Evolutionary conservation across 1,139 yeast genomes (phyloP).

Genomic region (Yamadazyma taylorii): DNA sequence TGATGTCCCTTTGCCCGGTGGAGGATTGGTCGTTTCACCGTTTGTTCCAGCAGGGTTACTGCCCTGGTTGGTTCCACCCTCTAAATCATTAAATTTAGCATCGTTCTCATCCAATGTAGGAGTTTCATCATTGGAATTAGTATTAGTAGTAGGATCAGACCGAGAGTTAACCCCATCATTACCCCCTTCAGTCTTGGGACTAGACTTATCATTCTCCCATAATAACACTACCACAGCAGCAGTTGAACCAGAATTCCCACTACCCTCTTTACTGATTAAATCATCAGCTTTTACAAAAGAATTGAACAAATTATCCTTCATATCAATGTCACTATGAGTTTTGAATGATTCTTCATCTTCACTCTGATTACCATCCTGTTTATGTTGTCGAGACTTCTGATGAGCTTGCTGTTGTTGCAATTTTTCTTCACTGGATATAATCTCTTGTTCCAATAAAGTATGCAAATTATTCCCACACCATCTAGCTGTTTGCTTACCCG

Average conservation of each 20-base stretch:
- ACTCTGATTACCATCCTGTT: neutral
- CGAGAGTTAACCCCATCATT: neutral
- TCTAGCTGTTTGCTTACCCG: conserved; percentile 89
- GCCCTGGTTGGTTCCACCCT: conserved; percentile 1
- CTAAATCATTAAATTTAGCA: conserved; percentile 3
- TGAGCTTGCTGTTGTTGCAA: neutral
- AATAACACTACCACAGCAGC: conserved; percentile 92
- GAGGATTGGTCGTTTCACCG: neutral
- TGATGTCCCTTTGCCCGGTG: neutral
- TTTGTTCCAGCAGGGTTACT: too few relatives aligned
- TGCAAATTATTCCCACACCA: conserved; percentile 95
- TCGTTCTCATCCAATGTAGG: neutral
- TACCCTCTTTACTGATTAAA: conserved; percentile 57
- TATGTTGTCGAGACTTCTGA: neutral
- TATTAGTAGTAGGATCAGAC: neutral
- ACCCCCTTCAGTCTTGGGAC: too few relatives aligned
- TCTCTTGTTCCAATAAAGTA: conserved; percentile 55
- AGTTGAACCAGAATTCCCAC: conserved; percentile 83
- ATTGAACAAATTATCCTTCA: conserved; percentile 56
- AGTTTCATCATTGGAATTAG: neutral
- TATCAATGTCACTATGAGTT: conserved; percentile 14
- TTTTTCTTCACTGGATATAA: conserved; percentile 22
- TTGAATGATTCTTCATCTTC: neutral
- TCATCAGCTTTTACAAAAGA: conserved; percentile 76
- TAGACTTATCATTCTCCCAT: conserved; percentile 56